Evolutionary conservation across 1,284 basidiomycete genomes (phyloP), one percentile per base, ranked within the genome.

Genomic region (Xerocomus amazonicus): DNA sequence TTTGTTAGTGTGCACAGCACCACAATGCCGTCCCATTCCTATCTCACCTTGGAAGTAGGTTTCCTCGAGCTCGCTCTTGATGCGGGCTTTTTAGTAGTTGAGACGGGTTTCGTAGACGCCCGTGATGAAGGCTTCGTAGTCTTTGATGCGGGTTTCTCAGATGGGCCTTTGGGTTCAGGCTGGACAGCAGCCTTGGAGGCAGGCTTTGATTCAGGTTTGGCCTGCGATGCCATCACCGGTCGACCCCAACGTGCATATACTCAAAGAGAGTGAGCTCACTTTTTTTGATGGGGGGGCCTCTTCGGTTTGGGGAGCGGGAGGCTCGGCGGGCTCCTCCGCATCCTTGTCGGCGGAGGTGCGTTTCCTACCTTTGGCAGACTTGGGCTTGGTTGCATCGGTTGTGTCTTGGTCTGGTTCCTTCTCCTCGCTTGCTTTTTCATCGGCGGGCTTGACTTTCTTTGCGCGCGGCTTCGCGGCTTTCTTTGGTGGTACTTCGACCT

Each of bases 391-490:
- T 28, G 44, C 49, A 32, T 58, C 59, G 10, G 47, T 12, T 3
- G 19, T 4, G 45, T 71, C 73, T 14, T 61, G 71, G 3, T 67
- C 56, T 4, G 56, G 56, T 37, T 69, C 67, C 23, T 73, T 70
- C 45, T 34, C 59, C 43, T 72, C 77, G 48, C 47, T 59, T 6
- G 59, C 67, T 29, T 56, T 61, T 62, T 84, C 62, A 19, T 64
- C 65, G 41, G 52, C 58, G 55, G 66, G 54, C 35, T 69, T 69
- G 31, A 10, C 55, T 45, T 69, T 87, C 72, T 80, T 84, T 27
- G 73, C 65, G 54, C 81, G 74, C 37, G 82, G 79, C 67, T 87
- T 87, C 10, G 78, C 72, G 16, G 79, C 69, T 63, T 82, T 85
- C 76, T 84, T 85, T 35, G 69, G 62, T 2, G 58, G 58, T 2